Percentiles rank a stretch among this genome's conserved stretches.
Conservation (phyloP, 2,329 filamentous ascomycete genomes). For the Aspergillus tamarii region DNA sequence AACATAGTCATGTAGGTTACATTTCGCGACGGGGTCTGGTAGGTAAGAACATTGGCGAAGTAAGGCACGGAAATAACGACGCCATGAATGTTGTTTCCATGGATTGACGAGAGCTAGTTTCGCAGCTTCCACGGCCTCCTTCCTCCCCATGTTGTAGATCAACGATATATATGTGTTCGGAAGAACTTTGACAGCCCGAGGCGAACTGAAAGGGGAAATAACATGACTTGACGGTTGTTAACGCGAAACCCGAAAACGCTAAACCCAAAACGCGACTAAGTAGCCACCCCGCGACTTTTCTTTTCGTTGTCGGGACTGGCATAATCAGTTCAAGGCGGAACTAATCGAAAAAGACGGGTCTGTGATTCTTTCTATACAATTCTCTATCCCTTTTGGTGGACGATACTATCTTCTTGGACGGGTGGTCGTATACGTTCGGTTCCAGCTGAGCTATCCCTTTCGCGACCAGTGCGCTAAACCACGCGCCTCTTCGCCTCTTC, state of each 20-base stretch:
- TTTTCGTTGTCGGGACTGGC: conserved; percentile 1
- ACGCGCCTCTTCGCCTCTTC: conserved; percentile 39
- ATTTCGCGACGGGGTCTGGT: conserved; percentile 58
- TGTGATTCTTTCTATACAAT: neutral
- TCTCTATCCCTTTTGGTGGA: neutral
- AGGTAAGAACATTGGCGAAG: conserved; percentile 64
- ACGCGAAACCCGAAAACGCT: conserved; percentile 26
- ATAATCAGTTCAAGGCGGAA: neutral
- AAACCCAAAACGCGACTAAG: conserved; percentile 30
- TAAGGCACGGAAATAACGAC: conserved; percentile 57
- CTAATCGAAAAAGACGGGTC: neutral
- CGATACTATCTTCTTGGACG: neutral
- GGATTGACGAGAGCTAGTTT: neutral
- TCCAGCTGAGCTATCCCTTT: conserved; percentile 22
- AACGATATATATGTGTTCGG: neutral
- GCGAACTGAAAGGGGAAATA: conserved; percentile 24
- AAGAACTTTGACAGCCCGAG: conserved; percentile 2
- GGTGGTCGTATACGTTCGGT: neutral
- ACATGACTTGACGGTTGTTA: conserved; percentile 14
- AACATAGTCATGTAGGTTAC: conserved; percentile 54
- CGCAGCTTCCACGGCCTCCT: neutral
- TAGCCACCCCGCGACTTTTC: conserved; percentile 29
- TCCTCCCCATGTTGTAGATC: neutral
- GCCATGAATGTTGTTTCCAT: conserved; percentile 30
- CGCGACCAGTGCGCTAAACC: conserved; percentile 27